Percentiles rank a stretch among this genome's conserved stretches.
Evolutionary conservation across 176 grass and related monocot genomes (phyloP).

Genomic region (Elymus sibiricus): DNA sequence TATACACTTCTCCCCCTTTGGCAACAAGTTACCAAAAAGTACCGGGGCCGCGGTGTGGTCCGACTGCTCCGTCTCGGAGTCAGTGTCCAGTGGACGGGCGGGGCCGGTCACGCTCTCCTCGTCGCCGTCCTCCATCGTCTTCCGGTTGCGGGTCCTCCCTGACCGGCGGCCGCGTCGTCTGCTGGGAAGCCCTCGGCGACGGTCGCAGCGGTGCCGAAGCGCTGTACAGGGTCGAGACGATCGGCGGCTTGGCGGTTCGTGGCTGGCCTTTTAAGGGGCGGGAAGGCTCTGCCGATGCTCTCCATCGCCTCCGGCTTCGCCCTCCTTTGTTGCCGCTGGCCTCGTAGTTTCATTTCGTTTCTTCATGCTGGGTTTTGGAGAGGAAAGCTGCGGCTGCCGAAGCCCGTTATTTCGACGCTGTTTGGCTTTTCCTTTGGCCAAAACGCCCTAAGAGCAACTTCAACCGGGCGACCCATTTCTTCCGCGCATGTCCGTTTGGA

Average conservation of each 20-base stretch:
- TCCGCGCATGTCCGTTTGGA: no score
- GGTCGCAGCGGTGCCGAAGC: background rate
- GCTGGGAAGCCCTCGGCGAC: background rate
- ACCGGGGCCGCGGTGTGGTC: background rate
- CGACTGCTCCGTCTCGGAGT: background rate
- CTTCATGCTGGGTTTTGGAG: background rate
- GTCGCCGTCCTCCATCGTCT: background rate
- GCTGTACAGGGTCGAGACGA: background rate
- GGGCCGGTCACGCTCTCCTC: background rate
- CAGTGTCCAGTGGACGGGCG: background rate
- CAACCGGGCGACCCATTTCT: no score
- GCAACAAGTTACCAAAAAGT: no score
- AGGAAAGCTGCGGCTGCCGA: no score
- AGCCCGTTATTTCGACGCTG: no score
- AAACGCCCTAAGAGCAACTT: no score
- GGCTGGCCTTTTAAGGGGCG: background rate
- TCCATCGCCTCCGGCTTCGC: slow-evolving; percentile 8
- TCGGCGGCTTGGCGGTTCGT: slow-evolving; percentile 26
- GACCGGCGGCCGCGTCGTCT: slow-evolving; percentile 25
- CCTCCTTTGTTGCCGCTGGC: background rate
- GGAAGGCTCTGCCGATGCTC: background rate
- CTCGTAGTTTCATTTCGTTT: background rate
- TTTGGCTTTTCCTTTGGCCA: no score
- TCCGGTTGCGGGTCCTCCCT: background rate
- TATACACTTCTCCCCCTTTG: no score